A percentile compares a stretch with the other conserved stretches of the same genome.
These are phyloP conservation scores for Castanopsis chinensis DNA, from an alignment of 306 rosid species.

Conservation along the genomic window DNA sequence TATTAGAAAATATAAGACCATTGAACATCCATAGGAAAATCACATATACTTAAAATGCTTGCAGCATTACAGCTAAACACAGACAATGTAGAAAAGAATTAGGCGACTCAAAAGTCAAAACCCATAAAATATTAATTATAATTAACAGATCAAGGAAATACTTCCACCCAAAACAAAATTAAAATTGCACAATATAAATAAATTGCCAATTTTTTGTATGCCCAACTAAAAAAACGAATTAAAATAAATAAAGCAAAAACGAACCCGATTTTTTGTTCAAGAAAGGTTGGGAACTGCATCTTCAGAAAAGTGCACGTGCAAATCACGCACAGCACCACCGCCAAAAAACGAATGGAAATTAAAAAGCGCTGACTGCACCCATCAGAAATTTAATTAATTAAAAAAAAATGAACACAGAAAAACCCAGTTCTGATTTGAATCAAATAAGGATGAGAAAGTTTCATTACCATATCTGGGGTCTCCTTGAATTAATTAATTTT, in stretches of 20 bases:
- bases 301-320: slow-evolving; percentile 78
- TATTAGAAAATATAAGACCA: no score
- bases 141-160: no score
- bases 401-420: not conserved
- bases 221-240: not conserved
- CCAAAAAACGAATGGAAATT: slow-evolving; percentile 79
- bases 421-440: not conserved
- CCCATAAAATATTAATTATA: no score
- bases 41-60: no score
- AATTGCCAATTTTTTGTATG: no score
- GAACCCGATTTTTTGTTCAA: slow-evolving; percentile 75
- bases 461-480: slow-evolving; percentile 35
- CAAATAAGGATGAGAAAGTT: not conserved
- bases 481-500: no score
- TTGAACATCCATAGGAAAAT: no score
- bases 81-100: no score
- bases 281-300: slow-evolving; percentile 78
- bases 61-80: no score
- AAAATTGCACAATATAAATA: no score
- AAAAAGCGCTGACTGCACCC: slow-evolving; percentile 73
- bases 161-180: no score
- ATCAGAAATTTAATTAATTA: not conserved
- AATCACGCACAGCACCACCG: slow-evolving; percentile 72
- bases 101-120: no score
- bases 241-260: not conserved